Base-by-base conservation (phyloP, 306 rosid species). In the Mucuna pruriens region DNA sequence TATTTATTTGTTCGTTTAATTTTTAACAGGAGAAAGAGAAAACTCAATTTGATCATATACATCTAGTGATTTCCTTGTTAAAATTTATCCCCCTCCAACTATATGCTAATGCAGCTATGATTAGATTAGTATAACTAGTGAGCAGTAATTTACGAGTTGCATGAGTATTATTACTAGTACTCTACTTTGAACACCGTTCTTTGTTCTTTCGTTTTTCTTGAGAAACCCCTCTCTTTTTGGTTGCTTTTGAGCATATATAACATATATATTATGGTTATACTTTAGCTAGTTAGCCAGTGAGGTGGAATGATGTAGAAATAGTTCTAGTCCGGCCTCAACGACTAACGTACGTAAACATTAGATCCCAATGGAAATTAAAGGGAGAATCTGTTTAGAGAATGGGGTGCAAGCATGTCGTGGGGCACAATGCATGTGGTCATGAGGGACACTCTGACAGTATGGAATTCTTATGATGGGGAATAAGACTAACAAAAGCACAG, bases 351-450 rank as follows among this genome's bases (percentile, higher is more conserved):
- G 54, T 15, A 33, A 17, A 52, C 57, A 40, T 76, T 74, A 52
- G 52, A 75, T 75, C 34, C 9, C 34, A 67, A 82, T 16, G 80
- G 61, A 51, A 83, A 4, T 15, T 19, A 63, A 62, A 19, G 42
- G 42, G 20, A 5, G 26, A 46, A 23, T 46, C 36, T 46, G 74
- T 23, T 46, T 23, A 33, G 48, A 74, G 1, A 65, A 52, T 73
- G 75, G 66, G 74, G 9, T 49, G 34, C 77, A 71, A 62, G 38
- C 63, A 19, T 71, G 80, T 49, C 20, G 19, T 26, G 76, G 44
- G 42, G 77, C 84, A 55, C 48, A 64, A 33, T 71, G 80, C 80
- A 84, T 65, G 83, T 78, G 83, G 40, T 72, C 34, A 36, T 17
- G 57, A 65, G 29, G 60, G n/a, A n/a, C 58, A 55, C 55, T 51